Evolutionary conservation across 441 rosid genomes (phyloP).

Genomic region (Adansonia rubrostipa): DNA sequence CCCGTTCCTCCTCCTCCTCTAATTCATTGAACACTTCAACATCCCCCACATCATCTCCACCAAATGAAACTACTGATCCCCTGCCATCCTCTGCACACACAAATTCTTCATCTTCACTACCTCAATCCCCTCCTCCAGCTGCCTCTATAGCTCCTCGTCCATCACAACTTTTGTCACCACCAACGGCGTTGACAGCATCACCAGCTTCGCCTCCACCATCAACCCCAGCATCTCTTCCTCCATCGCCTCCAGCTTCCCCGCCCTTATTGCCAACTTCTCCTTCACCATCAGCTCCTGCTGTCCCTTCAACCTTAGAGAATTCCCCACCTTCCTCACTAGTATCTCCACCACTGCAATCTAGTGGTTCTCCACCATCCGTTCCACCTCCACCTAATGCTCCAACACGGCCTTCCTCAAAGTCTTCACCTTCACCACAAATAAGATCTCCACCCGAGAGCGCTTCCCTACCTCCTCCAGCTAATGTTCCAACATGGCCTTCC

Average conservation of each 20-base stretch:
- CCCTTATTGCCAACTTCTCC: not conserved
- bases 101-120: constrained; percentile 49
- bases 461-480: constrained; percentile 54
- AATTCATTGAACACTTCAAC: constrained; percentile 46
- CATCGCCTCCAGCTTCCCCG: not conserved
- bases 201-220: not conserved
- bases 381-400: constrained; percentile 54
- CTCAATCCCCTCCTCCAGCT: constrained; percentile 52
- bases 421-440: constrained; percentile 46
- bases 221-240: not conserved
- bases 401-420: constrained; percentile 39
- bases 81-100: constrained; percentile 49
- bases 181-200: not conserved
- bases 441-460: constrained; percentile 44
- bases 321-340: constrained; percentile 44
- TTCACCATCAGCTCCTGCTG: not conserved
- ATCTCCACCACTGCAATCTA: constrained; percentile 53
- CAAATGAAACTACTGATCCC: constrained; percentile 48
- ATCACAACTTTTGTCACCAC: not conserved
- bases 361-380: constrained; percentile 38
- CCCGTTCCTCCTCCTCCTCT: constrained; percentile 42
- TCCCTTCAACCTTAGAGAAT: not conserved
- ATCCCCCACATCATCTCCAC: constrained; percentile 43
- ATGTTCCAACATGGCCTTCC: constrained; percentile 41
- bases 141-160: constrained; percentile 13